Conservation (phyloP, 345 rosid species). For the Ceriops decandra region DNA sequence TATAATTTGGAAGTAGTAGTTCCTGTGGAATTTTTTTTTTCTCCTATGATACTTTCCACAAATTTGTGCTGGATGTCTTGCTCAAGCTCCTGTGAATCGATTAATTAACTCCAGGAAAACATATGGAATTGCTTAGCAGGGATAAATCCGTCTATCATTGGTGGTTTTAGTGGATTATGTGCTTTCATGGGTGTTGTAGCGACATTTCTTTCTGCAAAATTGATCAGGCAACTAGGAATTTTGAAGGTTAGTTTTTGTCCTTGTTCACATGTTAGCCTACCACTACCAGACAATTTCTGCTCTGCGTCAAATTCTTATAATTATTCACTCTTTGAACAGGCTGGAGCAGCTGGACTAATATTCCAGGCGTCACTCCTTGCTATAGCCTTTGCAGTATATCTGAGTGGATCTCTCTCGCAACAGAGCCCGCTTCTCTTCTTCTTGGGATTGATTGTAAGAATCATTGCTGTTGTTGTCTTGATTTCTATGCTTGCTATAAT, state of each 20-base stretch:
- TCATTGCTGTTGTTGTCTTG: background rate
- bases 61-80: background rate
- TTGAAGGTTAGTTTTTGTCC: slow-evolving; percentile 44
- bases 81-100: background rate
- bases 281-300: background rate
- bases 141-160: slow-evolving; percentile 77
- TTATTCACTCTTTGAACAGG: slow-evolving; percentile 45
- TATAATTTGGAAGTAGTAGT: too few species aligned
- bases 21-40: too few species aligned
- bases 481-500: background rate
- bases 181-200: slow-evolving; percentile 93
- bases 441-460: slow-evolving; percentile 75
- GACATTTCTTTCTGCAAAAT: slow-evolving; percentile 76
- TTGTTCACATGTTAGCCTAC: slow-evolving; percentile 6
- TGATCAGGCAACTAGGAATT: slow-evolving; percentile 72
- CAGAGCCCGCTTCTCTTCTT: slow-evolving; percentile 66
- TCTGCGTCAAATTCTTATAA: slow-evolving; percentile 4
- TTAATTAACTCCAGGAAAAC: slow-evolving; percentile 10
- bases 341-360: slow-evolving; percentile 81
- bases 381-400: slow-evolving; percentile 68
- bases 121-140: slow-evolving; percentile 39
- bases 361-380: slow-evolving; percentile 83
- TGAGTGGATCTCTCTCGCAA: slow-evolving; percentile 67
- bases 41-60: too few species aligned
- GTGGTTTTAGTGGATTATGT: slow-evolving; percentile 88